phyloP scores from a whole-genome alignment of 139 green algal species.

The Coelastrella sp. region DNA sequence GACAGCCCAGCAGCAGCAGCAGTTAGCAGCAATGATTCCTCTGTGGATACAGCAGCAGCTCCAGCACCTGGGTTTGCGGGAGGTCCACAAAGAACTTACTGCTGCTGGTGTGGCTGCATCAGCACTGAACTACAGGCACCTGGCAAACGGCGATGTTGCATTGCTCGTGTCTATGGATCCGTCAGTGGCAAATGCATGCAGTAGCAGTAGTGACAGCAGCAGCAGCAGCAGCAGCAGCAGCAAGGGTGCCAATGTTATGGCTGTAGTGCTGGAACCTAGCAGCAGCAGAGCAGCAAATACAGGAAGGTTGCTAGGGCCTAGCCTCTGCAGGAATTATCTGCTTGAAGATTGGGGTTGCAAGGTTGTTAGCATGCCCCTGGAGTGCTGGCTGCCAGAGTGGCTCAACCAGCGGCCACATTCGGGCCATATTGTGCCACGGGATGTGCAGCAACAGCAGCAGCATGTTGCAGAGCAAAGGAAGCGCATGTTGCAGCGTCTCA shows the following conservation, averaged over 20 bases:
- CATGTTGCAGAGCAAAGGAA: background rate
- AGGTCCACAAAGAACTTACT: background rate
- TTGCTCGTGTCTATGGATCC: background rate
- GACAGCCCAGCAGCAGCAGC: slow-evolving; percentile 13
- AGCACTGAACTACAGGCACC: background rate
- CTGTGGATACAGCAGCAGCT: slow-evolving; percentile 39
- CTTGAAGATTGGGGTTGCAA: background rate
- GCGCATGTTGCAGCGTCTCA: background rate
- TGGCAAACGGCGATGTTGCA: slow-evolving; percentile 4
- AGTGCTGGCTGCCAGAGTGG: slow-evolving; percentile 15
- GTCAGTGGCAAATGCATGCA: background rate
- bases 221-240: slow-evolving; percentile 37
- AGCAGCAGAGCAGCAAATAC: background rate
- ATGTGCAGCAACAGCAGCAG: slow-evolving; percentile 1
- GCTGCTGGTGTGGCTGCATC: background rate
- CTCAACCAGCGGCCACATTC: no score
- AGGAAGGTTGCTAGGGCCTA: background rate
- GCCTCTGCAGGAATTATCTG: background rate
- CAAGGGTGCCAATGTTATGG: background rate
- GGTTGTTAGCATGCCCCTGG: background rate
- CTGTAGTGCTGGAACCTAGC: background rate
- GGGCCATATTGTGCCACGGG: background rate
- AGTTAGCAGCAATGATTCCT: background rate
- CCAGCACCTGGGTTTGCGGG: background rate
- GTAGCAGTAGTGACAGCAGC: background rate